phyloP scores from a whole-genome alignment of 108 stramenopile species.

The Nannochloropsis salina region DNA sequence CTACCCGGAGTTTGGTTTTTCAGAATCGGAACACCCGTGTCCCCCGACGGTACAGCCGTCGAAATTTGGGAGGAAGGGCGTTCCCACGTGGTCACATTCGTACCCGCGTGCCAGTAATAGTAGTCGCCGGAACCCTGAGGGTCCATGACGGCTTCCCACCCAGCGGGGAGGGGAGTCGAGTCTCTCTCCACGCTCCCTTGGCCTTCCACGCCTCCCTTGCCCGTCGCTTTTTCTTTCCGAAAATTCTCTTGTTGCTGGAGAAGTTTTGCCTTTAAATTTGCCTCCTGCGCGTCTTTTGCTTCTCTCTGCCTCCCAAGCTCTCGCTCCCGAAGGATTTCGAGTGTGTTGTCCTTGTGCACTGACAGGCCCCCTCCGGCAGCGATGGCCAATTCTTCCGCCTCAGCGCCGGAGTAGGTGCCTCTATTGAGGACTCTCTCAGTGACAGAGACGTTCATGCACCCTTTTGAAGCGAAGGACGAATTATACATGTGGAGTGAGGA shows the following conservation, averaged over 20 bases:
- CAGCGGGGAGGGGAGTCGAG: background rate
- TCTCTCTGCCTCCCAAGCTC: background rate
- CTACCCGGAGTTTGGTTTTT: background rate
- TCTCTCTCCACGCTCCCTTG: background rate
- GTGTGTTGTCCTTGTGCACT: constrained; percentile 15
- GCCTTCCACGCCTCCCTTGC: background rate
- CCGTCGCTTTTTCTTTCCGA: constrained; percentile 5
- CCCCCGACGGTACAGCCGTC: background rate
- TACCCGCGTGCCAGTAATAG: constrained; percentile 15
- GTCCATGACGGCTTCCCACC: constrained; percentile 22
- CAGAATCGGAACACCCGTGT: background rate
- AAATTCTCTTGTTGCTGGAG: background rate
- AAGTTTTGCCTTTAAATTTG: background rate
- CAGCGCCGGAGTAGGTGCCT: background rate
- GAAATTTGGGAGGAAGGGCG: background rate
- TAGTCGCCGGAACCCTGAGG: background rate
- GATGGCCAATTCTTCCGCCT: constrained; percentile 6
- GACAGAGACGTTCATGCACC: background rate
- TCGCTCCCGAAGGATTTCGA: background rate
- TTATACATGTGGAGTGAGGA: background rate
- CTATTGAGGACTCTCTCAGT: background rate
- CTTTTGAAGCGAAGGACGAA: background rate
- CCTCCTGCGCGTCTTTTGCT: constrained; percentile 1
- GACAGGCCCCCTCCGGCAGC: background rate
- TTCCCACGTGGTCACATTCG: constrained; percentile 14